These are phyloP conservation scores for Thozetella sp. DNA, from an alignment of 495 filamentous ascomycete genomes.

Conservation along the genomic window DNA sequence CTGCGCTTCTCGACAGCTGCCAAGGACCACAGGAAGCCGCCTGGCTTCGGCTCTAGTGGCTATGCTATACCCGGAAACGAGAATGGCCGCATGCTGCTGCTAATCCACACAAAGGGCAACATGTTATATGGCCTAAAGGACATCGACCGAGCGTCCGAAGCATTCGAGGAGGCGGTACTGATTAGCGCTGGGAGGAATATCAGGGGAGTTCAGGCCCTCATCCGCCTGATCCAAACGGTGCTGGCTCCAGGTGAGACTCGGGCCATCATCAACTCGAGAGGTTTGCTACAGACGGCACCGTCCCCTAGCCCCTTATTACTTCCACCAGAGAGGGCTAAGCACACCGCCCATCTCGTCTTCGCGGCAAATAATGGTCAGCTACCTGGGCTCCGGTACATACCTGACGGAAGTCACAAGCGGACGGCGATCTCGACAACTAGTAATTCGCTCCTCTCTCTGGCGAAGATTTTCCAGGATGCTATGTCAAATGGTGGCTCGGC, in stretches of 20 bases:
- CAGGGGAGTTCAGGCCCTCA: constrained; percentile 76
- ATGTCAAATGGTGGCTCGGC: constrained; percentile 77
- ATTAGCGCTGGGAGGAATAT: constrained; percentile 78
- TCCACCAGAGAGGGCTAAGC: constrained; percentile 79
- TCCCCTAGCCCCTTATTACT: constrained; percentile 64
- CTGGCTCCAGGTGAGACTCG: constrained; percentile 49
- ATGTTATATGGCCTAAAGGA: constrained; percentile 95
- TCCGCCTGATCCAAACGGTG: constrained; percentile 77
- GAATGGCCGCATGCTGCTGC: constrained; percentile 88
- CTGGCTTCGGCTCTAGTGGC: constrained; percentile 79
- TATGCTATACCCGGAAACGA: constrained; percentile 86
- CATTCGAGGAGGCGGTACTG: constrained; percentile 94
- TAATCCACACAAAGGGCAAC: constrained; percentile 96
- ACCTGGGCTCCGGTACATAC: constrained; percentile 78
- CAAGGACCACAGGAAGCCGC: constrained; percentile 54
- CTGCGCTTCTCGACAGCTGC: constrained; percentile 13
- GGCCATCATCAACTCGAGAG: constrained; percentile 14
- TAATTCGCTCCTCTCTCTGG: constrained; percentile 91
- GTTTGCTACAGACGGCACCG: constrained; percentile 13
- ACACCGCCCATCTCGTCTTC: constrained; percentile 86
- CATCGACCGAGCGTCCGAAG: constrained; percentile 78
- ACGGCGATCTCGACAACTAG: constrained; percentile 92
- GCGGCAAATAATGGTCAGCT: constrained; percentile 69
- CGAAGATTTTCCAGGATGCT: constrained; percentile 99
- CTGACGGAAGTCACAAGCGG: constrained; percentile 71